Conservation (phyloP, 805 yeast species). For the Starmerella riodocensis region DNA sequence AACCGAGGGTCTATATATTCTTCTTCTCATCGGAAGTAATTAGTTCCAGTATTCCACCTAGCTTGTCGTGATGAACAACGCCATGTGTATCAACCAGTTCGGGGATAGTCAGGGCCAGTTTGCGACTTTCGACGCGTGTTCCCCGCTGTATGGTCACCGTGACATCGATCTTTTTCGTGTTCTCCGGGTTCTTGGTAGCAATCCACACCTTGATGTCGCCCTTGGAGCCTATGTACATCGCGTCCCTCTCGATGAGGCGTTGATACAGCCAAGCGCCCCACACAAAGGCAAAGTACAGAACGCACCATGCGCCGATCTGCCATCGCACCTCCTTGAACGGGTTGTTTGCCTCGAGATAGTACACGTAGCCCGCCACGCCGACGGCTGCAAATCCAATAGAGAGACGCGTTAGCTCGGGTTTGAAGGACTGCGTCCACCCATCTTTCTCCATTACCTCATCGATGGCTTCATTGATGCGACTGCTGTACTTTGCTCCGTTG, state of each 20-base stretch:
- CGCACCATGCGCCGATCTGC: conserved; percentile 13
- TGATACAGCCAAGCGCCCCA: conserved; percentile 13
- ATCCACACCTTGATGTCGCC: conserved; percentile 13
- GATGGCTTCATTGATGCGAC: conserved; percentile 18
- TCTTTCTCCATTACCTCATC: conserved; percentile 13
- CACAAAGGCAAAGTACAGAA: conserved; percentile 10
- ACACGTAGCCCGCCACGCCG: conserved; percentile 13
- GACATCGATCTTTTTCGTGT: conserved; percentile 7
- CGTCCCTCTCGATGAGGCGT: conserved; percentile 13
- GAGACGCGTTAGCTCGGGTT: conserved; percentile 16
- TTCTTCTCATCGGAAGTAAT: no score
- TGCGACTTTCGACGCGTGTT: not conserved
- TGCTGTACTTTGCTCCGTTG: conserved; percentile 17
- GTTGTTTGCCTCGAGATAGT: conserved; percentile 15
- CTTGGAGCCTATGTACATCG: conserved; percentile 16
- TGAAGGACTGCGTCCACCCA: conserved; percentile 19
- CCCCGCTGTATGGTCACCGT: not conserved
- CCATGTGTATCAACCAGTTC: conserved; percentile 16
- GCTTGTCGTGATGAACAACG: conserved; percentile 9
- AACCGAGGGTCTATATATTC: no score
- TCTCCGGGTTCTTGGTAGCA: conserved; percentile 8
- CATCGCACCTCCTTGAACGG: conserved; percentile 12
- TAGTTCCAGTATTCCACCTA: no score
- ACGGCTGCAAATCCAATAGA: conserved; percentile 16
- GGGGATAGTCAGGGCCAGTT: conserved; percentile 1